phyloP scores from a whole-genome alignment of 2,329 filamentous ascomycete species.

The Calonectria hawksworthii region DNA sequence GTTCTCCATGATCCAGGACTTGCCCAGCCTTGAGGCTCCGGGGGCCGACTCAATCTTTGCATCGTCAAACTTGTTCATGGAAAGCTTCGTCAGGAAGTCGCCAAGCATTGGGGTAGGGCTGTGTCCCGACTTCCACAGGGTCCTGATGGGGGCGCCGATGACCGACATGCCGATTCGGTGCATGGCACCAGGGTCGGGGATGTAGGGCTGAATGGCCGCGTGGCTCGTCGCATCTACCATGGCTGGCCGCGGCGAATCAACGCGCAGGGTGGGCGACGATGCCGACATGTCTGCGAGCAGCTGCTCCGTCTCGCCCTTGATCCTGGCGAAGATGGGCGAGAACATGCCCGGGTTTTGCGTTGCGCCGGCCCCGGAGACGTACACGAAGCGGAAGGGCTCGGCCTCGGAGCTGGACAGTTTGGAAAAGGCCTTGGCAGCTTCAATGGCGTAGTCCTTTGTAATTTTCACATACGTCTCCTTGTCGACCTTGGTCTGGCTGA shows the following conservation, averaged over 20 bases:
- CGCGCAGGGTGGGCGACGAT: constrained; percentile 61
- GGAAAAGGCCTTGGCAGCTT: constrained; percentile 73
- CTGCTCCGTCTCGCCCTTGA: constrained; percentile 78
- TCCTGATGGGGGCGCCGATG: constrained; percentile 46
- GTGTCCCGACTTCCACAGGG: constrained; percentile 38
- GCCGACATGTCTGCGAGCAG: constrained; percentile 67
- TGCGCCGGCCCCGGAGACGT: constrained; percentile 76
- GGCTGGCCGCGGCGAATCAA: constrained; percentile 71
- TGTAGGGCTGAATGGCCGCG: constrained; percentile 56
- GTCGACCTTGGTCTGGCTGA: constrained; percentile 70
- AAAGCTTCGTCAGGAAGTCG: constrained; percentile 59
- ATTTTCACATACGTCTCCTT: constrained; percentile 78
- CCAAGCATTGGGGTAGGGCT: constrained; percentile 62
- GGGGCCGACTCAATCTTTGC: constrained; percentile 40
- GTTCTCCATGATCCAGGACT: constrained; percentile 54
- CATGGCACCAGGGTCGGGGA: constrained; percentile 49
- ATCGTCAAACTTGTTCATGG: constrained; percentile 55
- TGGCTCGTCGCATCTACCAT: constrained; percentile 67
- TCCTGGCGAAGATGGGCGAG: constrained; percentile 69
- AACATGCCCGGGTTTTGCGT: constrained; percentile 69
- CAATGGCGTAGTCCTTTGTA: constrained; percentile 75
- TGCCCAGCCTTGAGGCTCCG: constrained; percentile 52
- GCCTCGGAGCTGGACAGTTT: constrained; percentile 56
- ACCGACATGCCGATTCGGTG: constrained; percentile 25
- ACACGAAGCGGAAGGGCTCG: constrained; percentile 77